phyloP scores from a whole-genome alignment of 1,139 yeast genomes.

The Casaregolazyma suthepensis region DNA sequence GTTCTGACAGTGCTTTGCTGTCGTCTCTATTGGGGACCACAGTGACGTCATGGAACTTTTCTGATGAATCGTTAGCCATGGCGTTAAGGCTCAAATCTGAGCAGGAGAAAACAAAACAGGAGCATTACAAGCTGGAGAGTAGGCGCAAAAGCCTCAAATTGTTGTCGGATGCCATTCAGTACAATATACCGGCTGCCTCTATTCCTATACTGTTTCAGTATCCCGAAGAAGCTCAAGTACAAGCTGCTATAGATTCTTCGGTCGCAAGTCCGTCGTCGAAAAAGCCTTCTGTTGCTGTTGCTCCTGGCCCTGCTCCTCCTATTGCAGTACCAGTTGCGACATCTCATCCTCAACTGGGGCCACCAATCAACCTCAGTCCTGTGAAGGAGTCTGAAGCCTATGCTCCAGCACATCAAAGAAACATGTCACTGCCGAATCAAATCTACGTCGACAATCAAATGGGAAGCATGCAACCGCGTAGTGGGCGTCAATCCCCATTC shows the following conservation, averaged over 20 bases:
- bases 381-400: slow-evolving; percentile 18
- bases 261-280: slow-evolving; percentile 7
- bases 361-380: slow-evolving; percentile 1
- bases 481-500: slow-evolving; percentile 9
- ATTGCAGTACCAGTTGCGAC: slow-evolving; percentile 11
- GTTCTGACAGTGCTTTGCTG: slow-evolving; percentile 9
- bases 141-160: slow-evolving; percentile 56
- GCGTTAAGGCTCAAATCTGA: slow-evolving; percentile 62
- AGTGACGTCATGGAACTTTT: slow-evolving; percentile 48
- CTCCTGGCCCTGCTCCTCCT: slow-evolving; percentile 8
- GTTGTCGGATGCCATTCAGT: slow-evolving; percentile 53
- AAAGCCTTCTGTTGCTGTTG: slow-evolving; percentile 10
- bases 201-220: slow-evolving; percentile 56
- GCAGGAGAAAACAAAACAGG: slow-evolving; percentile 82
- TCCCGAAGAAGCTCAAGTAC: slow-evolving; percentile 11
- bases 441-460: slow-evolving; percentile 19
- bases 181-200: slow-evolving; percentile 57
- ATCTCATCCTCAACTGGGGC: slow-evolving; percentile 8
- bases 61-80: slow-evolving; percentile 57
- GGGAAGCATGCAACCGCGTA: slow-evolving; percentile 17
- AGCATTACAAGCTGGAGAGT: slow-evolving; percentile 61
- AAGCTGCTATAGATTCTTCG: slow-evolving; percentile 7
- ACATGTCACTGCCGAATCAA: slow-evolving; percentile 24
- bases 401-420: slow-evolving; percentile 23
- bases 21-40: slow-evolving; percentile 48